A percentile compares a stretch with the other conserved stretches of the same genome.
Conservation (phyloP, 257 asterid genomes). For the Mentha longifolia region DNA sequence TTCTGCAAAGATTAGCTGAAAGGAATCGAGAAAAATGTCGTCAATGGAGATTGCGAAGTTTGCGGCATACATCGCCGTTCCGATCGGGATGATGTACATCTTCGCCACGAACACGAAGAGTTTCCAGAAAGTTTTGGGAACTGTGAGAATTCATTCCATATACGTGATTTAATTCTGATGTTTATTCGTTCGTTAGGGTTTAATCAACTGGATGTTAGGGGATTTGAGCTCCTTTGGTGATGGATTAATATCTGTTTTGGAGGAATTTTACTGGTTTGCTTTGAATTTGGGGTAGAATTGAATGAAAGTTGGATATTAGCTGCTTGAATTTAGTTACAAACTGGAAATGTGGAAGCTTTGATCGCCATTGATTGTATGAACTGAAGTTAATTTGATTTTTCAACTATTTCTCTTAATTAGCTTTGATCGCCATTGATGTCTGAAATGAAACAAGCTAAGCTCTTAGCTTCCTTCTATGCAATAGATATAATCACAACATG, state of each 20-base stretch:
- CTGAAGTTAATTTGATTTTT: no score
- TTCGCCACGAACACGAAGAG: constrained; percentile 75
- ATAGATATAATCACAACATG: background rate
- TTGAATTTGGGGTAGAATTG: constrained; percentile 7
- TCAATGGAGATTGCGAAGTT: constrained; percentile 87
- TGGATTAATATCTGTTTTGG: background rate
- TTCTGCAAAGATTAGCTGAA: background rate
- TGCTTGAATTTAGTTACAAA: background rate
- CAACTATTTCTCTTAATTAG: no score
- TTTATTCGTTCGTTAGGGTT: background rate
- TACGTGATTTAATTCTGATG: background rate
- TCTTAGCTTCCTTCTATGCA: background rate
- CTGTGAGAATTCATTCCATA: constrained; percentile 45
- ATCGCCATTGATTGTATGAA: background rate
- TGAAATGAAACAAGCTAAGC: background rate
- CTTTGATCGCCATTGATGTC: no score
- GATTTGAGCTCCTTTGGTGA: background rate
- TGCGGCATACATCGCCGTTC: constrained; percentile 76
- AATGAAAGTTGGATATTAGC: background rate
- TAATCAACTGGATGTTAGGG: background rate
- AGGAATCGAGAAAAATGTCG: constrained; percentile 51
- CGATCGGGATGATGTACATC: constrained; percentile 89
- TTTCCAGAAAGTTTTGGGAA: constrained; percentile 84
- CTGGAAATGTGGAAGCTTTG: background rate
- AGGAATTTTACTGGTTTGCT: background rate